Evolutionary conservation across 345 rosid genomes (phyloP).

Genomic region (Iberis pinnata): DNA sequence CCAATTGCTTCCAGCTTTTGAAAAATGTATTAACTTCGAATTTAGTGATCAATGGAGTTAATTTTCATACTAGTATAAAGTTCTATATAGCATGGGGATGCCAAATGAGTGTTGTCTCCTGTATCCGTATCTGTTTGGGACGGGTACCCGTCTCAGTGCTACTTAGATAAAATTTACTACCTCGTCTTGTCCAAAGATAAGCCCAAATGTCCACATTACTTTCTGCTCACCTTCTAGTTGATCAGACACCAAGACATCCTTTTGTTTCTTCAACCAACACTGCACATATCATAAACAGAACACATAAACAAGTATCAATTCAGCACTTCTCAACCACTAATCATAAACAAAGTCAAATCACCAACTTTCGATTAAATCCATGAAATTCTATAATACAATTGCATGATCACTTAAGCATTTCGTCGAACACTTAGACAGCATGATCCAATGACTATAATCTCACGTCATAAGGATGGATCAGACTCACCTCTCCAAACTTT

Average conservation of each 20-base stretch:
- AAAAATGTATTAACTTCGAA: no score
- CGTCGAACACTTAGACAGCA: slow-evolving; percentile 14
- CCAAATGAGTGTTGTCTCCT: no score
- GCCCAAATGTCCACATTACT: slow-evolving; percentile 88
- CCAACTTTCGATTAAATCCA: background rate
- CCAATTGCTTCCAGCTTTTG: no score
- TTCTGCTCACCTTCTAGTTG: slow-evolving; percentile 46
- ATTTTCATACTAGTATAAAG: no score
- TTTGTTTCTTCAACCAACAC: slow-evolving; percentile 99
- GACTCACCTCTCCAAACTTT: slow-evolving; percentile 83
- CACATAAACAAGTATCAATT: slow-evolving; percentile 2
- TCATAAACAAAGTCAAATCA: background rate
- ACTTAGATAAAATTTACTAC: no score
- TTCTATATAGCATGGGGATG: no score
- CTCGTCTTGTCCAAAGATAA: slow-evolving; percentile 90
- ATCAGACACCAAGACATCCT: slow-evolving; percentile 62
- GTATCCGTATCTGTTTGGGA: no score
- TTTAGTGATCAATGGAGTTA: no score
- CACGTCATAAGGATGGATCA: background rate
- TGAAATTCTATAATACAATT: background rate
- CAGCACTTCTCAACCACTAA: no score
- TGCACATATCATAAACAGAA: slow-evolving; percentile 26
- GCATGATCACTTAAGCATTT: slow-evolving; percentile 11
- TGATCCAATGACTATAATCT: background rate
- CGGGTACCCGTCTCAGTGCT: no score